Conservation (phyloP, 2,329 filamentous ascomycete genomes). For the Penicillium olsonii region DNA sequence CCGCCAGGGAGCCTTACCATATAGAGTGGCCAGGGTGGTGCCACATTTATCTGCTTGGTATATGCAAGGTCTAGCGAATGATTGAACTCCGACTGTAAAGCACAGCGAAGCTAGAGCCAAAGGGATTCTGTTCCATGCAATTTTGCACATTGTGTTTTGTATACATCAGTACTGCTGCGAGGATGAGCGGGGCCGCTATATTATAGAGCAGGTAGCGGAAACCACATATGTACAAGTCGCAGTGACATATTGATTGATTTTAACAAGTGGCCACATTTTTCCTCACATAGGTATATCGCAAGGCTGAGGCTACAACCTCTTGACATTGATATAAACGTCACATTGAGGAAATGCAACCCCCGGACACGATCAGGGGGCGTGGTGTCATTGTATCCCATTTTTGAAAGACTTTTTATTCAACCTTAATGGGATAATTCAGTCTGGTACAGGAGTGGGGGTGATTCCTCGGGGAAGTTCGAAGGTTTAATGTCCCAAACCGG, state of each 20-base stretch:
- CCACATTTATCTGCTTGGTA: constrained; percentile 20
- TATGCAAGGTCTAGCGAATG: constrained; percentile 16
- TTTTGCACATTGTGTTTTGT: background rate
- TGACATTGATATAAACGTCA: background rate
- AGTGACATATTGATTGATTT: background rate
- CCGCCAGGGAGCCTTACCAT: constrained; percentile 8
- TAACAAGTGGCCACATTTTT: background rate
- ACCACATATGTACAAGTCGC: background rate
- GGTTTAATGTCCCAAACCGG: background rate
- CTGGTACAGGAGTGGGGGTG: background rate
- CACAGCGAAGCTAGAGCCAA: constrained; percentile 4
- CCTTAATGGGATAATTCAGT: background rate
- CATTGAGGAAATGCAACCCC: constrained; percentile 16
- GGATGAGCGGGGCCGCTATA: background rate
- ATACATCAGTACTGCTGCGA: background rate
- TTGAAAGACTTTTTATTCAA: background rate
- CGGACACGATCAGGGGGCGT: constrained; percentile 7
- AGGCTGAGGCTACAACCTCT: background rate
- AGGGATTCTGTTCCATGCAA: background rate
- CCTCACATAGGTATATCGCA: background rate
- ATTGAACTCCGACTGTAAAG: background rate
- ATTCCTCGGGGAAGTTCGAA: background rate
- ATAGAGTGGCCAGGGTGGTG: constrained; percentile 12
- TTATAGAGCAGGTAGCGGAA: background rate
- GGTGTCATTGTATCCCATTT: constrained; percentile 13